Conservation (phyloP, 805 yeast species). For the Cyberlindnera xylosilytica region DNA sequence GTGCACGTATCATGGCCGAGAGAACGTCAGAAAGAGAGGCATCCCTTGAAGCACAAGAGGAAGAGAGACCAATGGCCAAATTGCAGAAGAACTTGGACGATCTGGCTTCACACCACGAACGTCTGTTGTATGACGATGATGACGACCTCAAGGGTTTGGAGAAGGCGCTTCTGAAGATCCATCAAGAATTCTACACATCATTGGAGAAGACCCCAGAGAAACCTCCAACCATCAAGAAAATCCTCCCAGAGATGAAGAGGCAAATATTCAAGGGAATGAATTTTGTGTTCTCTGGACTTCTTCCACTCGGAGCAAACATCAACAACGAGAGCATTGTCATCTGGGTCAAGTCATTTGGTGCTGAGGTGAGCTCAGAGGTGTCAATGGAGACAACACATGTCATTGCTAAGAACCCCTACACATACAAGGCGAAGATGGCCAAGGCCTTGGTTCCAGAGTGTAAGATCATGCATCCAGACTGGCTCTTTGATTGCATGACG, state of each 20-base stretch:
- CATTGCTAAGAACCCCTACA: conserved; percentile 74
- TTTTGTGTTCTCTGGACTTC: conserved; percentile 82
- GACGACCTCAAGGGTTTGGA: conserved; percentile 66
- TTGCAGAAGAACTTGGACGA: conserved; percentile 68
- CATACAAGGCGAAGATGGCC: conserved; percentile 83
- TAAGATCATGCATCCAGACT: conserved; percentile 83
- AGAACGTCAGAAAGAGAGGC: conserved; percentile 57
- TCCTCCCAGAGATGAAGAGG: conserved; percentile 72
- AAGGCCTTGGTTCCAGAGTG: conserved; percentile 54
- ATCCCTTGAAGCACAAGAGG: conserved; percentile 74
- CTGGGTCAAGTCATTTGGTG: conserved; percentile 94
- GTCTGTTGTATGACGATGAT: conserved; percentile 75
- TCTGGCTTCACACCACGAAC: conserved; percentile 19
- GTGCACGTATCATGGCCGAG: conserved; percentile 28
- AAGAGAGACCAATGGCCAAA: conserved; percentile 80
- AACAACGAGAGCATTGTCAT: conserved; percentile 82
- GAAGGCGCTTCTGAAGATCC: conserved; percentile 60
- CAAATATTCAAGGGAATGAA: conserved; percentile 64
- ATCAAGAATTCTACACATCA: conserved; percentile 58
- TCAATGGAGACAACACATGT: conserved; percentile 80
- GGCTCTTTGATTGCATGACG: conserved; percentile 86
- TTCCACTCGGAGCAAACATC: conserved; percentile 75
- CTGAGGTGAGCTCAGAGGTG: conserved; percentile 70
- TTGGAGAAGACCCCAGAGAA: conserved; percentile 39
- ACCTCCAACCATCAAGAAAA: conserved; percentile 63